Evolutionary conservation across 2,329 filamentous ascomycete species (phyloP).

Genomic region (Colletotrichum gloeosporioides): DNA sequence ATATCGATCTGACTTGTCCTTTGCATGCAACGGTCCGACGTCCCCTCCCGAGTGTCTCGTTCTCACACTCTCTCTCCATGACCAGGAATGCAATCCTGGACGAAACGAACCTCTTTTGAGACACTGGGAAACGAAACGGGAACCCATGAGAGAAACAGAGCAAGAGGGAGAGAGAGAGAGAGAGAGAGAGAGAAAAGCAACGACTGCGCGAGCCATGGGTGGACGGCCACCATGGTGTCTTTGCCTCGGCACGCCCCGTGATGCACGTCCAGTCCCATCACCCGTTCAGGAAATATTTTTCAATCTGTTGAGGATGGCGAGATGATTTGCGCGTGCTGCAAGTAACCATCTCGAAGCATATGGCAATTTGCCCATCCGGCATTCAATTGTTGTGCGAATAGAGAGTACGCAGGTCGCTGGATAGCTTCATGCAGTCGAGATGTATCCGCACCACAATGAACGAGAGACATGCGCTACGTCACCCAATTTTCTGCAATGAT

Average conservation of each 20-base stretch:
- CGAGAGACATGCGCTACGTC: neutral
- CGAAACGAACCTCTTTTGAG: neutral
- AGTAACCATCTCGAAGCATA: neutral
- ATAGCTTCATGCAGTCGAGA: neutral
- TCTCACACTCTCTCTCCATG: neutral
- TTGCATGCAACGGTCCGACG: constrained; percentile 5
- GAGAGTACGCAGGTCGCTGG: neutral
- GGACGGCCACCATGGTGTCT: neutral
- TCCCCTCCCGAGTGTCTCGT: neutral
- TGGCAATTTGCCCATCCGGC: neutral
- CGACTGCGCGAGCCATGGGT: neutral
- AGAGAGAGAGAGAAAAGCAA: neutral
- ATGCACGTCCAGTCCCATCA: neutral
- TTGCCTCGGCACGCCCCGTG: neutral
- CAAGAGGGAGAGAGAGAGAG: neutral
- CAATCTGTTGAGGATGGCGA: neutral
- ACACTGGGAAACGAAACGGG: neutral
- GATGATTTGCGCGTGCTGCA: neutral
- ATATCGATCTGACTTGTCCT: neutral
- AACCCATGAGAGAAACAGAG: neutral
- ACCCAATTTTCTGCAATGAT: neutral
- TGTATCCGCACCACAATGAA: neutral
- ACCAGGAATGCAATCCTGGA: neutral
- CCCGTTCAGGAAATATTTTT: neutral
- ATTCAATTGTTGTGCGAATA: neutral